Evolutionary conservation across 257 asterid genomes (phyloP).

Genomic region (Fraxinus anomala): DNA sequence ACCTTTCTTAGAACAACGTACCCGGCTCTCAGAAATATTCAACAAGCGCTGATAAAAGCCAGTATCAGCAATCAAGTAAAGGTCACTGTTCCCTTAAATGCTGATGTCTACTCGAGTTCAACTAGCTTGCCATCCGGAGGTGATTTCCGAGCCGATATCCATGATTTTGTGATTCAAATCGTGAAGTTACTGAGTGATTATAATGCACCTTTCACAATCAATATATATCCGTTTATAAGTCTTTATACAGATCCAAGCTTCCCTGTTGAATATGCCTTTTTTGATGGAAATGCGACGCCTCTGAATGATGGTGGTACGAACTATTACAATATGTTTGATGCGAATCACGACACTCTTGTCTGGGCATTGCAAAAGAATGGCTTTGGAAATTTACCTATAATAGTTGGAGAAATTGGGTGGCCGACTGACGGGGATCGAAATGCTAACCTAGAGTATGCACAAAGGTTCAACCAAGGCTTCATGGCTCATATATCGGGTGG

Average conservation of each 20-base stretch:
- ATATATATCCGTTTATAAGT: slow-evolving; percentile 69
- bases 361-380: slow-evolving; percentile 82
- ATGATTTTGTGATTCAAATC: slow-evolving; percentile 42
- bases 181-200: slow-evolving; percentile 46
- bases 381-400: slow-evolving; percentile 56
- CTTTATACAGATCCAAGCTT: slow-evolving; percentile 51
- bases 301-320: slow-evolving; percentile 60
- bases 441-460: slow-evolving; percentile 57
- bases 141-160: slow-evolving; percentile 59
- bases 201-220: slow-evolving; percentile 58
- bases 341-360: slow-evolving; percentile 74
- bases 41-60: slow-evolving; percentile 52
- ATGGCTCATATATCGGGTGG: slow-evolving; percentile 63
- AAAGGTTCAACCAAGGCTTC: slow-evolving; percentile 74
- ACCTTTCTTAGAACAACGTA: slow-evolving; percentile 52
- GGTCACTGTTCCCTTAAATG: slow-evolving; percentile 62
- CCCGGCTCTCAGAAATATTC: slow-evolving; percentile 56
- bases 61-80: slow-evolving; percentile 45
- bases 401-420: slow-evolving; percentile 83
- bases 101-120: slow-evolving; percentile 48
- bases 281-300: slow-evolving; percentile 64
- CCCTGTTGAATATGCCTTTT: slow-evolving; percentile 69
- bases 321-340: slow-evolving; percentile 79
- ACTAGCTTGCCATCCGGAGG: slow-evolving; percentile 51
- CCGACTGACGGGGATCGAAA: slow-evolving; percentile 79